Percentiles rank a stretch among this genome's conserved stretches.
Conservation (phyloP, 2,329 filamentous ascomycete genomes). For the Aspergillus fumigatus region DNA sequence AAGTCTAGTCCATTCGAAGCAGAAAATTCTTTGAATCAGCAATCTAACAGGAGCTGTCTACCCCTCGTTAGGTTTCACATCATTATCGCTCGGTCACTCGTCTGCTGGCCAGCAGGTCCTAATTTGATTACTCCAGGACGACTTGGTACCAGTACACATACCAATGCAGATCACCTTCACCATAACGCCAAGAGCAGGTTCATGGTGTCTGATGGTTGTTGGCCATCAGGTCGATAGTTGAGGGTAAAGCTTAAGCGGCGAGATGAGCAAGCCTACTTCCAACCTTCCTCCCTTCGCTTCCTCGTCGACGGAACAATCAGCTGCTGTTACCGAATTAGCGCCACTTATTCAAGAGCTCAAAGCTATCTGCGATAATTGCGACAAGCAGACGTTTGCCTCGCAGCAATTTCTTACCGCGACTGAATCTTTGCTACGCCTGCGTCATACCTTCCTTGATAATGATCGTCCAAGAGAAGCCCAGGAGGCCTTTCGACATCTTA, state of each 20-base stretch:
- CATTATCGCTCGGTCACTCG: background rate
- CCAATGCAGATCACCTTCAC: constrained; percentile 33
- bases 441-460: constrained; percentile 58
- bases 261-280: constrained; percentile 28
- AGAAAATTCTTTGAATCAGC: background rate
- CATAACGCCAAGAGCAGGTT: constrained; percentile 25
- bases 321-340: constrained; percentile 33
- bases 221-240: constrained; percentile 27
- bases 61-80: background rate
- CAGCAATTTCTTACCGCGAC: constrained; percentile 42
- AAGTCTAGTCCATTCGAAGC: background rate
- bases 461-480: constrained; percentile 52
- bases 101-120: constrained; percentile 11
- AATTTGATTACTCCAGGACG: constrained; percentile 2
- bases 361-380: constrained; percentile 27
- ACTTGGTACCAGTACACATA: constrained; percentile 15
- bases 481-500: constrained; percentile 76
- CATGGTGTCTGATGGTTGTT: constrained; percentile 32
- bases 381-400: constrained; percentile 24
- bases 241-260: constrained; percentile 30
- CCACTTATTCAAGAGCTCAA: constrained; percentile 37
- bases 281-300: constrained; percentile 25
- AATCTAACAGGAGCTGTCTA: background rate
- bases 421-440: constrained; percentile 59
- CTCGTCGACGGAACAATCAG: constrained; percentile 31